Evolutionary conservation across 805 yeast genomes (phyloP), one percentile per base, ranked within the genome.

Genomic region (Dipodascopsis uninucleata): DNA sequence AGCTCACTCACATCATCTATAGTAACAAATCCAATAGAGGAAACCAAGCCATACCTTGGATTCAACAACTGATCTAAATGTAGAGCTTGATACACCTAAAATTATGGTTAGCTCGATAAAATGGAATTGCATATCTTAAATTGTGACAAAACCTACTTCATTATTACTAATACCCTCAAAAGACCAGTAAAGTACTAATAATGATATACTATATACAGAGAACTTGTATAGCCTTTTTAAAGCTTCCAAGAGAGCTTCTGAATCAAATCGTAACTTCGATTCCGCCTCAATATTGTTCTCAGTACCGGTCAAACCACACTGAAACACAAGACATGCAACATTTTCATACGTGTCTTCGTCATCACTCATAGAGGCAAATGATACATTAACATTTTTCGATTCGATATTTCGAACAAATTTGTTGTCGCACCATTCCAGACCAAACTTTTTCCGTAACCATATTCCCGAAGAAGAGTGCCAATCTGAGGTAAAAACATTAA

Each of bases 391-490:
- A 24, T 62, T 59, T 10, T 61, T 61, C 18, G 58, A 56, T n/a
- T 44, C 39, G 16, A 70, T 46, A 33, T 24, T 58, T 58, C 39
- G 61, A 60, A 45, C 67, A 70, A 12, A 63, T 57, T 31, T 43
- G n/a, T 33, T 9, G 56, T 64, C 28, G 50, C 69, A 64, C 34
- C 65, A 61, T 32, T 57, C 59, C 22, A 79, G 59, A 3, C 62
- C 54, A 7, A 78, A 61, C 55, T 76, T 76, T 14, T 65, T 61
- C 17, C 67, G 67, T 34, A 77, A 60, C 82, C 82, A 78, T 39
- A 66, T 68, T 1, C 79, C 73, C 39, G 70, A 66, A 3, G 64
- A 24, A 1, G 63, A 53, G 2, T 60, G 51, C 81, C 82, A 78
- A 48, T 76, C 67, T 34, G 72, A 72, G 8, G 72, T 73, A 29